Percentiles rank a stretch among this genome's conserved stretches.
Conservation (phyloP, 345 rosid species). For the Eucalyptus tenuipes region DNA sequence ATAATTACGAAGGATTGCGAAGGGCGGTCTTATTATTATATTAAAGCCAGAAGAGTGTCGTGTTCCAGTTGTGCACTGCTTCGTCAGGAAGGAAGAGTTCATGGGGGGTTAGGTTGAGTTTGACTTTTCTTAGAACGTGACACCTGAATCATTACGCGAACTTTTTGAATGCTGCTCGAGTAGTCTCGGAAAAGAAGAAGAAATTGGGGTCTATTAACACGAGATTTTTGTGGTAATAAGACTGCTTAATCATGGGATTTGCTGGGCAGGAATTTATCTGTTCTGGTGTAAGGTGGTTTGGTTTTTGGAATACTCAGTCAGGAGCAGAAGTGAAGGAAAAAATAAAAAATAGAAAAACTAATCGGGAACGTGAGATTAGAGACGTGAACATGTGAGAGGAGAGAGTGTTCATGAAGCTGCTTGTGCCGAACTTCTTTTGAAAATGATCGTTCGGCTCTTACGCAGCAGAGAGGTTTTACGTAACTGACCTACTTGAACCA, state of each 20-base stretch:
- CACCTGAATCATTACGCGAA: neutral
- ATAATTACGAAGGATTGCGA: neutral
- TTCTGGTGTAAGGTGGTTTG: neutral
- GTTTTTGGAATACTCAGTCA: neutral
- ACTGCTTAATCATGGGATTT: neutral
- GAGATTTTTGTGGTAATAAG: neutral
- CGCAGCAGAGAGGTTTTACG: neutral
- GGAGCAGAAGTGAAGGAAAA: neutral
- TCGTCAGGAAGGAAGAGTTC: neutral
- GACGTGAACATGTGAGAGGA: neutral
- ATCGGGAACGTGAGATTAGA: neutral
- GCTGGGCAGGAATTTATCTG: neutral
- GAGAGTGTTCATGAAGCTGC: neutral
- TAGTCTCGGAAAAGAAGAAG: neutral
- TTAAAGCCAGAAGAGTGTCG: neutral
- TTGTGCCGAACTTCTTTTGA: neutral
- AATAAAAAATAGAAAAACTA: neutral
- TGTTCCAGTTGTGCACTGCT: neutral
- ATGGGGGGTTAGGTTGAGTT: neutral
- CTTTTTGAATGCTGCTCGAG: neutral
- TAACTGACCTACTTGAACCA: neutral
- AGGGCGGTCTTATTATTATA: neutral
- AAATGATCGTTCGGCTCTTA: neutral
- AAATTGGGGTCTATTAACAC: neutral
- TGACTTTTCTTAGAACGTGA: neutral